Percentiles rank a stretch among this genome's conserved stretches.
phyloP scores from a whole-genome alignment of 2,329 filamentous ascomycete genomes.

The Huntiella omanensis region DNA sequence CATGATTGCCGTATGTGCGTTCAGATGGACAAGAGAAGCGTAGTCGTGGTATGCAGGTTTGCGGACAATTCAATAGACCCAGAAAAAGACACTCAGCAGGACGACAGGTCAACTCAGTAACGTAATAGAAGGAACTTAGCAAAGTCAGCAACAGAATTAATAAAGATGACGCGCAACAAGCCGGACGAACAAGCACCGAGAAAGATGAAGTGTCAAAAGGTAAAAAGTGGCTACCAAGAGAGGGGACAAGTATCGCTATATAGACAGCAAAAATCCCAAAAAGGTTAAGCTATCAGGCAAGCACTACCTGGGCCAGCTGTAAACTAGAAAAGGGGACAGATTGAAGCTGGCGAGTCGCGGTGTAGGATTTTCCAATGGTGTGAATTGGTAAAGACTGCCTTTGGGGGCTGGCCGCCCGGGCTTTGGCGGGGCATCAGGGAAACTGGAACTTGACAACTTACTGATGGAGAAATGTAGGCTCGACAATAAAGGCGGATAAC shows the following conservation, averaged over 20 bases:
- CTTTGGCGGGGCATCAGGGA: too few species aligned
- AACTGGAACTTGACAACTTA: too few species aligned
- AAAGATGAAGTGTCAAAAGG: too few species aligned
- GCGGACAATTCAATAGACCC: neutral
- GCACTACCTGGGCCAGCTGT: neutral
- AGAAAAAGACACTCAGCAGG: neutral
- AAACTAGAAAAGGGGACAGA: neutral
- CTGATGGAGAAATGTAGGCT: too few species aligned
- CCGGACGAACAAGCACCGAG: too few species aligned
- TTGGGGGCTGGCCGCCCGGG: too few species aligned
- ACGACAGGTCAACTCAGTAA: neutral
- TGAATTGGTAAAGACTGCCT: too few species aligned
- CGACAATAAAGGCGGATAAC: too few species aligned
- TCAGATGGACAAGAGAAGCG: neutral
- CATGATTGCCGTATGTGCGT: slow-evolving; percentile 26
- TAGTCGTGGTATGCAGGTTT: too few species aligned
- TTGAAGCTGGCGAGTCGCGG: neutral
- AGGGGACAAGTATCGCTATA: neutral
- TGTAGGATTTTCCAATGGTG: slow-evolving; percentile 2
- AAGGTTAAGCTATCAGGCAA: neutral
- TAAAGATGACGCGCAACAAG: neutral
- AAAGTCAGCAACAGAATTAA: neutral
- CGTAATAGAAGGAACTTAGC: neutral
- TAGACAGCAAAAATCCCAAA: neutral
- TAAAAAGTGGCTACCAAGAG: neutral